A percentile compares a stretch with the other conserved stretches of the same genome.
Conservation (phyloP, 441 rosid species). For the Breynia disticha region DNA sequence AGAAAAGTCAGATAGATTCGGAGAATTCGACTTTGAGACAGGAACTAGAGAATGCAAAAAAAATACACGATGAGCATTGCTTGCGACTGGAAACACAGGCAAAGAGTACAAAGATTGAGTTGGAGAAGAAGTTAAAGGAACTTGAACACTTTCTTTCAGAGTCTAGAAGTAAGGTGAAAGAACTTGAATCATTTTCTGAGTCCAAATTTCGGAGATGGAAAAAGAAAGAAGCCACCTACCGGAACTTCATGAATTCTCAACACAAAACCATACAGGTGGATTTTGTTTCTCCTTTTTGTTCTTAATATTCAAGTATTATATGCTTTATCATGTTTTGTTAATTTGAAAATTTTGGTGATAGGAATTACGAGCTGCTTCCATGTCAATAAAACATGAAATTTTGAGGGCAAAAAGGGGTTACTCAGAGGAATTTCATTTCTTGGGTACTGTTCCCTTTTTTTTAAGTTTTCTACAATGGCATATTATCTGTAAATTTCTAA, state of each 20-base stretch:
- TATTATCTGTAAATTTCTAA: background rate
- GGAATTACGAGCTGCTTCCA: constrained; percentile 22
- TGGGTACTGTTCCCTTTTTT: constrained; percentile 14
- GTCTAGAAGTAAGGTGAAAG: constrained; percentile 48
- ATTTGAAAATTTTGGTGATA: constrained; percentile 3
- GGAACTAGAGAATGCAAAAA: constrained; percentile 51
- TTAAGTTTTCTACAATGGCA: background rate
- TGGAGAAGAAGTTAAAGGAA: constrained; percentile 39
- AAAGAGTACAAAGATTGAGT: constrained; percentile 33
- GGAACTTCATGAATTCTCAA: constrained; percentile 37
- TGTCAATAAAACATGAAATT: constrained; percentile 22
- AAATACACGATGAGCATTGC: constrained; percentile 36
- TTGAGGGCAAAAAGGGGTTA: constrained; percentile 21
- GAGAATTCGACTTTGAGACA: constrained; percentile 58
- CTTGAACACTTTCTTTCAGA: constrained; percentile 30
- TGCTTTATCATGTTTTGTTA: background rate
- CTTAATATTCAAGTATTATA: background rate
- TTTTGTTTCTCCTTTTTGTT: constrained; percentile 19
- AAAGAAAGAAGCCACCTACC: constrained; percentile 41
- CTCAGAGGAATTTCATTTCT: constrained; percentile 18
- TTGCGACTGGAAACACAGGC: constrained; percentile 41
- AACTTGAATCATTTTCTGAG: constrained; percentile 50
- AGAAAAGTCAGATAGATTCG: constrained; percentile 38
- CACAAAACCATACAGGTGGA: constrained; percentile 38
- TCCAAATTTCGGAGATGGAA: constrained; percentile 43